Conservation (phyloP, 176 grass and related monocot genomes). For the Ampelocalamus luodianensis region DNA sequence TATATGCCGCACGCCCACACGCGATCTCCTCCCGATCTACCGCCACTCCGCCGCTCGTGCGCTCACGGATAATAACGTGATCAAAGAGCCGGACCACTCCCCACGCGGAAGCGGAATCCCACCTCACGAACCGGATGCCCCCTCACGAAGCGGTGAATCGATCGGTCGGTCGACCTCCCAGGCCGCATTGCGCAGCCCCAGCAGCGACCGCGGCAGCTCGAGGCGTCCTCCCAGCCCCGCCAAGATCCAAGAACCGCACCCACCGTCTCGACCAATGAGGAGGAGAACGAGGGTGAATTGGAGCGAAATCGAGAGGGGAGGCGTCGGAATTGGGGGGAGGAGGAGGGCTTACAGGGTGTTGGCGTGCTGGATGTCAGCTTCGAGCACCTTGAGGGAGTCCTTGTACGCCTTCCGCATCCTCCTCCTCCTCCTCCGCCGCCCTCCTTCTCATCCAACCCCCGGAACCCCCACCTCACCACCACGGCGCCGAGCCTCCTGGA, state of each 20-base stretch:
- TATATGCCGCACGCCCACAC: slow-evolving; percentile 28
- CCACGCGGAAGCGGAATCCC: slow-evolving; percentile 19
- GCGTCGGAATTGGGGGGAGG: neutral
- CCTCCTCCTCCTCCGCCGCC: neutral
- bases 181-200: slow-evolving; percentile 15
- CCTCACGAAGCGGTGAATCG: neutral
- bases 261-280: neutral
- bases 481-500: neutral
- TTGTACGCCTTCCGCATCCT: slow-evolving; percentile 88
- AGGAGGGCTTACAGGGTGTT: slow-evolving; percentile 66
- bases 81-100: neutral
- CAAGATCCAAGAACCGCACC: neutral
- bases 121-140: neutral
- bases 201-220: neutral
- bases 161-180: neutral
- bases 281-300: neutral
- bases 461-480: neutral
- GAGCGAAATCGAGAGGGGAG: neutral
- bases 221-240: neutral
- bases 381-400: slow-evolving; percentile 91
- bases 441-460: slow-evolving; percentile 56
- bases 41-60: neutral
- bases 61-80: neutral
- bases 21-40: slow-evolving; percentile 44
- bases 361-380: slow-evolving; percentile 95